Evolutionary conservation across 345 rosid genomes (phyloP), one percentile per base, ranked within the genome.

Genomic region (Pistacia integerrima): DNA sequence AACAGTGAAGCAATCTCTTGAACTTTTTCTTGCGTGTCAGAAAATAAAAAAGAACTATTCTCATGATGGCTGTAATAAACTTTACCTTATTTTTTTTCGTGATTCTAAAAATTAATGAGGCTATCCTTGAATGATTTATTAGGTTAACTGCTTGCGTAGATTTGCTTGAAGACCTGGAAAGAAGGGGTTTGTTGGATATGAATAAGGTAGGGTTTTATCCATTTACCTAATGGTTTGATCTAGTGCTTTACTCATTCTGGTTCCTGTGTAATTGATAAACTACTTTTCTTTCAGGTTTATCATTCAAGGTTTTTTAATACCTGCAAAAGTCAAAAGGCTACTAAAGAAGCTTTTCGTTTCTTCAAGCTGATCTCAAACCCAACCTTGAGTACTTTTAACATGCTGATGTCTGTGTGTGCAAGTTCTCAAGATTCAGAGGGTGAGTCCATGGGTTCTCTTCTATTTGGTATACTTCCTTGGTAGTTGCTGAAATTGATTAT

Each of bases 331-430:
- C 77, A 78, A 76, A 89, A 87, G 74, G 91, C 94, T 77, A 90
- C 87, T 36, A 84, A 89, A 76, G 93, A 93, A 87, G 99, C 98
- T 76, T 89, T 93, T 82, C 87, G 90, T 70, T 95, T 95, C 86
- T 87, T 85, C 86, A 90, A 86, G 86, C 85, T 95, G 87, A 80
- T 95, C 76, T 79, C 88, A 52, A 91, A 89, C 67, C 99, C 99
- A 67, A 88, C 93, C 64, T 80, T 95, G 77, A 95, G 99, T 82
- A 93, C 99, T 72, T 95, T 91, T 81, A 95, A 95, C 88, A 91
- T 95, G 99, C 88, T 95, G 64, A 89, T 91, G 93, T 87, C 96
- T 74, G 97, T 95, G 11, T 95, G 96, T 79, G 85, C 97, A 48
- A 81, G 82, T 84, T 91, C 94, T 70, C 88, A 88, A 80, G 94